Conservation (phyloP, 441 rosid species). For the Dalechampia spathulata region DNA sequence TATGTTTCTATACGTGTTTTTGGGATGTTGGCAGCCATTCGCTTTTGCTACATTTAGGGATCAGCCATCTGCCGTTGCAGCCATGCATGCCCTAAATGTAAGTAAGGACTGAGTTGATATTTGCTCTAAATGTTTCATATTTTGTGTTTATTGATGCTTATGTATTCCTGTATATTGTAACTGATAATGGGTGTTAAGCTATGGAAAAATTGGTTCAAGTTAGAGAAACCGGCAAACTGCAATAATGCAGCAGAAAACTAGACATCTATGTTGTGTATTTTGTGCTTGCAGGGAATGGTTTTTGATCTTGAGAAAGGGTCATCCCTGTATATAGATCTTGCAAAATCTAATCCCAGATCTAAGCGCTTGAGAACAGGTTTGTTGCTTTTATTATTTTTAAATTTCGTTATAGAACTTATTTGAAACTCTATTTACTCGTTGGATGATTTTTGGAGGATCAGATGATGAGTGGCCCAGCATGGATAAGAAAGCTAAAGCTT, state of each 20-base stretch:
- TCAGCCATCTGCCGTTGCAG: conserved; percentile 53
- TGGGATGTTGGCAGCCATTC: conserved; percentile 37
- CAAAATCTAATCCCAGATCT: conserved; percentile 78
- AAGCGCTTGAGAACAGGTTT: conserved; percentile 74
- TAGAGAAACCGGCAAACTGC: neutral
- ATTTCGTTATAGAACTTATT: neutral
- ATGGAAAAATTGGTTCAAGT: no score
- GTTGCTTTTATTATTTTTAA: conserved; percentile 11
- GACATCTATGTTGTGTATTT: no score
- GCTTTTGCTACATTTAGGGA: conserved; percentile 65
- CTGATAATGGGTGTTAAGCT: no score
- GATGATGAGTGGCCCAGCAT: conserved; percentile 55
- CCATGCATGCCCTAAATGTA: conserved; percentile 59
- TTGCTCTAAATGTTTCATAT: no score
- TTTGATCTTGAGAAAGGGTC: conserved; percentile 88
- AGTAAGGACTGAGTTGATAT: no score
- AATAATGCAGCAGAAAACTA: neutral
- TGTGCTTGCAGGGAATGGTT: conserved; percentile 54
- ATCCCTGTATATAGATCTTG: conserved; percentile 67
- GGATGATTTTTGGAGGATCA: conserved; percentile 23
- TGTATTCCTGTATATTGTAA: no score
- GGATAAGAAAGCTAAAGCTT: conserved; percentile 56
- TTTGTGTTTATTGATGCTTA: no score
- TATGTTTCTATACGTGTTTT: no score
- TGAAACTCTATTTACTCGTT: neutral